phyloP scores from a whole-genome alignment of 2,329 filamentous ascomycete genomes.

The Aspergillus fijiensis region DNA sequence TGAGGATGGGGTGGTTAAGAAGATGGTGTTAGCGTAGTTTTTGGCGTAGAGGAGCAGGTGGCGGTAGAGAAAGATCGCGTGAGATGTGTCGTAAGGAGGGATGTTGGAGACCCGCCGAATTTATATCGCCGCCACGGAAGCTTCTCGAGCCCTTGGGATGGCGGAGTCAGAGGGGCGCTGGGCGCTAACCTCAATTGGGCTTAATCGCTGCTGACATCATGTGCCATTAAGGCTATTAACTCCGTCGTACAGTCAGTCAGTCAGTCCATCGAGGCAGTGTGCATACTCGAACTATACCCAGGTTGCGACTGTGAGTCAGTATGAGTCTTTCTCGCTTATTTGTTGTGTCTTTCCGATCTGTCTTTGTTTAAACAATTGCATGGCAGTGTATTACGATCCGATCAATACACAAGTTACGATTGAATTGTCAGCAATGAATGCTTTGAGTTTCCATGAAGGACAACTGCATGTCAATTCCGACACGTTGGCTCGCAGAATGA shows the following conservation, averaged over 20 bases:
- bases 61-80: conserved; percentile 30
- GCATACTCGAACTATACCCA: background rate
- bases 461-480: too few relatives aligned
- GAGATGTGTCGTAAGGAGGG: conserved; percentile 24
- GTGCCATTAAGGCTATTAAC: background rate
- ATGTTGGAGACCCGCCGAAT: conserved; percentile 29
- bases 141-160: conserved; percentile 36
- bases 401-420: too few relatives aligned
- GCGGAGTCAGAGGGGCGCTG: conserved; percentile 26
- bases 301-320: background rate
- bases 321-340: background rate
- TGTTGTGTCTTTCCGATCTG: background rate
- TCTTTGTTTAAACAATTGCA: too few relatives aligned
- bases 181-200: conserved; percentile 24
- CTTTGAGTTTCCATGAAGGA: too few relatives aligned
- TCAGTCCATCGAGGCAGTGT: background rate
- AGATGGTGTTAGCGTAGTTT: conserved; percentile 2
- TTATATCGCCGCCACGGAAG: conserved; percentile 42
- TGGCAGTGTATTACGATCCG: too few relatives aligned
- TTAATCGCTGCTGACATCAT: conserved; percentile 24
- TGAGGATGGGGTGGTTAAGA: background rate
- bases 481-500: too few relatives aligned
- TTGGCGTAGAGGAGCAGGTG: conserved; percentile 12
- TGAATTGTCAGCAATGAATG: too few relatives aligned
- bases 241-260: background rate